phyloP scores from a whole-genome alignment of 305 asterid genomes.

The Fraxinus platypoda region DNA sequence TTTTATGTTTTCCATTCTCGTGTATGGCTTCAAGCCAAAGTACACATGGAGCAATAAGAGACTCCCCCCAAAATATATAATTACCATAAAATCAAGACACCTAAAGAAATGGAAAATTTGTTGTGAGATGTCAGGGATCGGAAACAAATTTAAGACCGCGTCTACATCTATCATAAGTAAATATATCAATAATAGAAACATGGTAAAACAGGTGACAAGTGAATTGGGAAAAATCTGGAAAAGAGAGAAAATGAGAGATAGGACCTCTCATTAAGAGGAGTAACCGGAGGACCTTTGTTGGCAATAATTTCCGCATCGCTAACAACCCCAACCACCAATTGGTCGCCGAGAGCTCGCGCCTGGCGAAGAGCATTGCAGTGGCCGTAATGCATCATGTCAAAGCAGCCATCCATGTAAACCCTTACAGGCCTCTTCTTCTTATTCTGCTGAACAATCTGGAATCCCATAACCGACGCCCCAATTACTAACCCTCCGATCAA shows the following conservation, averaged over 20 bases:
- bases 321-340: slow-evolving; percentile 89
- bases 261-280: slow-evolving; percentile 86
- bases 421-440: slow-evolving; percentile 80
- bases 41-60: neutral
- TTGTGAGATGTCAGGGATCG: neutral
- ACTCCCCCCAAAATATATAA: neutral
- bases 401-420: slow-evolving; percentile 98
- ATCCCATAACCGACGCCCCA: slow-evolving; percentile 56
- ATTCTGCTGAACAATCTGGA: slow-evolving; percentile 42
- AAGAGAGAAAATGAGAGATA: neutral
- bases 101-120: neutral
- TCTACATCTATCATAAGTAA: neutral
- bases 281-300: slow-evolving; percentile 93
- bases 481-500: slow-evolving; percentile 45
- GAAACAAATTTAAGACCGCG: neutral
- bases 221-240: slow-evolving; percentile 15
- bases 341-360: slow-evolving; percentile 95
- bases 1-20: neutral
- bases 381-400: slow-evolving; percentile 98
- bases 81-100: slow-evolving; percentile 3
- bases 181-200: neutral
- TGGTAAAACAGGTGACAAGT: neutral
- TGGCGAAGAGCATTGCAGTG: slow-evolving; percentile 96
- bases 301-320: slow-evolving; percentile 84
- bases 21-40: slow-evolving; percentile 6